A percentile compares a stretch with the other conserved stretches of the same genome.
These are phyloP conservation scores for Paramicrosporidium saccamoebae DNA, from an alignment of 371 early-diverging fungal genomes.

Conservation along the genomic window DNA sequence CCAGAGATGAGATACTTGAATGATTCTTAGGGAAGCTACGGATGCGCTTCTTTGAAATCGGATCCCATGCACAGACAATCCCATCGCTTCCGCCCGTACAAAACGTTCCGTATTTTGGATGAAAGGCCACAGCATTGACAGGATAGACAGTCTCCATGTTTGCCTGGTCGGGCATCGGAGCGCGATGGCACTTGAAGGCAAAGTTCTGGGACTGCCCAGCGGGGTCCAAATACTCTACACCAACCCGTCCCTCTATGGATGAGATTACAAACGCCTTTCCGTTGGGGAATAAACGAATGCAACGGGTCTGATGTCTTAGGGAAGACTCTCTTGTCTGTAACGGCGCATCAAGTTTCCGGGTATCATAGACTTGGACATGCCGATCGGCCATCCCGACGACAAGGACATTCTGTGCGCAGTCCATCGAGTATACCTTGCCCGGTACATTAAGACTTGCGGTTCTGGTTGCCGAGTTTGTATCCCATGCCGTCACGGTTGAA, in stretches of 20 bases:
- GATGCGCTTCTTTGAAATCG: slow-evolving; percentile 49
- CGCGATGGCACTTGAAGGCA: slow-evolving; percentile 80
- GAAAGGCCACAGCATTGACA: slow-evolving; percentile 67
- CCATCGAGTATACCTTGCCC: slow-evolving; percentile 45
- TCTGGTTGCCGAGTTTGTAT: too few species aligned
- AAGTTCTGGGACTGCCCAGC: slow-evolving; percentile 35
- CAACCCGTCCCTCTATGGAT: slow-evolving; percentile 76
- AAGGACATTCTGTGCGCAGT: slow-evolving; percentile 19
- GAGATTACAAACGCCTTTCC: slow-evolving; percentile 44
- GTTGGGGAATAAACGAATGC: slow-evolving; percentile 39
- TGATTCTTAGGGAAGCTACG: slow-evolving; percentile 40
- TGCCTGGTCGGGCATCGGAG: slow-evolving; percentile 17
- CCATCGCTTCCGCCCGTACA: slow-evolving; percentile 80
- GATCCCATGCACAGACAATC: slow-evolving; percentile 71
- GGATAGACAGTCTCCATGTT: slow-evolving; percentile 63
- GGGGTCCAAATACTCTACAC: slow-evolving; percentile 62
- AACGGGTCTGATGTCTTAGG: slow-evolving; percentile 44
- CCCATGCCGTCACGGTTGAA: too few species aligned
- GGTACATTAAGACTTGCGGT: too few species aligned
- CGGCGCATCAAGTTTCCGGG: slow-evolving; percentile 31
- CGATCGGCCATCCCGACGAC: slow-evolving; percentile 52
- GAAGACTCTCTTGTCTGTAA: slow-evolving; percentile 33
- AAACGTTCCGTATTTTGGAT: slow-evolving; percentile 73
- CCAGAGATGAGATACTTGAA: slow-evolving; percentile 40
- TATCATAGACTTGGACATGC: slow-evolving; percentile 39